phyloP scores from a whole-genome alignment of 176 grass and related monocot genomes.

The Ensete ventricosum region DNA sequence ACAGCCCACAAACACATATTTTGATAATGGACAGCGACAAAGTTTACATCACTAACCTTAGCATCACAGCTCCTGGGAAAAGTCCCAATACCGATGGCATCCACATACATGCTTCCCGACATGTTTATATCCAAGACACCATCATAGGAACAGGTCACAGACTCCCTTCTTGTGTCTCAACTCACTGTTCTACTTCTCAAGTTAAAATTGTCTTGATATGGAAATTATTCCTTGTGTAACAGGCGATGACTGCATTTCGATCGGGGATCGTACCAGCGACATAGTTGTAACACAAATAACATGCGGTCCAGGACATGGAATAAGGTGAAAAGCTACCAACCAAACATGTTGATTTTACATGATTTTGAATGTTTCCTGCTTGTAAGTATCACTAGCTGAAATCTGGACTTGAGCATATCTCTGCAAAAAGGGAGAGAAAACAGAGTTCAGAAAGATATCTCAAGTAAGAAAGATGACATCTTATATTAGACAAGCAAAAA shows the following conservation, averaged over 20 bases:
- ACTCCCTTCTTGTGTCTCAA: neutral
- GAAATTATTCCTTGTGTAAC: neutral
- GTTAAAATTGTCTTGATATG: neutral
- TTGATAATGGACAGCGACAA: constrained; percentile 3
- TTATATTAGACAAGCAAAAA: no score
- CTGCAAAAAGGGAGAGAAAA: no score
- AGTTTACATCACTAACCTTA: constrained; percentile 16
- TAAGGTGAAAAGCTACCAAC: constrained; percentile 17
- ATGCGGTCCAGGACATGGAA: constrained; percentile 37
- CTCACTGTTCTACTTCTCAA: neutral
- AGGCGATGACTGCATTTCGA: constrained; percentile 48
- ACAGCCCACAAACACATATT: constrained; percentile 29
- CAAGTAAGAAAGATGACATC: no score
- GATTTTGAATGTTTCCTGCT: neutral
- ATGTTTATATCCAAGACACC: constrained; percentile 19
- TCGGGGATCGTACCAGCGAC: constrained; percentile 13
- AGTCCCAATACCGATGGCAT: constrained; percentile 41
- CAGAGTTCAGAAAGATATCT: no score
- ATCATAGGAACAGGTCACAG: constrained; percentile 31
- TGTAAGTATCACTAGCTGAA: neutral
- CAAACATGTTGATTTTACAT: no score
- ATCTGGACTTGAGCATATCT: neutral
- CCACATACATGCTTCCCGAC: constrained; percentile 17
- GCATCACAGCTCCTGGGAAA: constrained; percentile 17
- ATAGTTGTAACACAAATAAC: constrained; percentile 13